These are phyloP conservation scores for Exophiala spinifera DNA, from an alignment of 2,329 filamentous ascomycete species.

Conservation along the genomic window DNA sequence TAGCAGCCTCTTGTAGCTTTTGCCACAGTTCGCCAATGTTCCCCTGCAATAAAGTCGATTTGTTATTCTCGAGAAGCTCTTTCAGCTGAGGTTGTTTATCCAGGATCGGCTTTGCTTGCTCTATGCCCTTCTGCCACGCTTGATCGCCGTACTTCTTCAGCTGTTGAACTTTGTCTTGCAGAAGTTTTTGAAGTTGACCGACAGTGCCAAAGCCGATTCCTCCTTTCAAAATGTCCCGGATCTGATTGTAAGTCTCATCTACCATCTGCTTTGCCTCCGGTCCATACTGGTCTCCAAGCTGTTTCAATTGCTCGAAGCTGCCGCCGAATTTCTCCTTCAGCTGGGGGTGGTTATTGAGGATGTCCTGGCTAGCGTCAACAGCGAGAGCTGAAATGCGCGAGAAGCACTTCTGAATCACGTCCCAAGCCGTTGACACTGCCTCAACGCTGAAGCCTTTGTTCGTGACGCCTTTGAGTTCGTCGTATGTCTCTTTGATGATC, in stretches of 20 bases:
- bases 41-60: slow-evolving; percentile 63
- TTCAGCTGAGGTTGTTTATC: slow-evolving; percentile 76
- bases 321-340: slow-evolving; percentile 70
- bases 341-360: slow-evolving; percentile 70
- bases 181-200: slow-evolving; percentile 56
- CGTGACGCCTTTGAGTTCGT: slow-evolving; percentile 61
- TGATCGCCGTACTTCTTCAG: slow-evolving; percentile 67
- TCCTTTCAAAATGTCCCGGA: slow-evolving; percentile 61
- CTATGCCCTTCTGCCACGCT: slow-evolving; percentile 67
- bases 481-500: slow-evolving; percentile 65
- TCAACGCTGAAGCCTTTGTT: slow-evolving; percentile 62
- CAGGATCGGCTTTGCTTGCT: slow-evolving; percentile 68
- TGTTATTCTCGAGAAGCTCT: slow-evolving; percentile 68
- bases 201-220: slow-evolving; percentile 56
- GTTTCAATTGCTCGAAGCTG: slow-evolving; percentile 65
- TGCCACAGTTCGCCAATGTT: slow-evolving; percentile 63
- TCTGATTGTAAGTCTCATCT: slow-evolving; percentile 66
- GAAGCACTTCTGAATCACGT: slow-evolving; percentile 61
- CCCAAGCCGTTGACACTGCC: slow-evolving; percentile 59
- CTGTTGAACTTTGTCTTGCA: slow-evolving; percentile 68
- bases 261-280: slow-evolving; percentile 75
- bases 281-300: slow-evolving; percentile 66
- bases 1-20: slow-evolving; percentile 59
- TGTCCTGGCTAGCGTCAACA: slow-evolving; percentile 60
- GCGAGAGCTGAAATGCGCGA: slow-evolving; percentile 60